A percentile compares a stretch with the other conserved stretches of the same genome.
These are phyloP conservation scores for Cutaneotrichosporon dermatis DNA, from an alignment of 1,284 basidiomycete genomes.

Conservation along the genomic window DNA sequence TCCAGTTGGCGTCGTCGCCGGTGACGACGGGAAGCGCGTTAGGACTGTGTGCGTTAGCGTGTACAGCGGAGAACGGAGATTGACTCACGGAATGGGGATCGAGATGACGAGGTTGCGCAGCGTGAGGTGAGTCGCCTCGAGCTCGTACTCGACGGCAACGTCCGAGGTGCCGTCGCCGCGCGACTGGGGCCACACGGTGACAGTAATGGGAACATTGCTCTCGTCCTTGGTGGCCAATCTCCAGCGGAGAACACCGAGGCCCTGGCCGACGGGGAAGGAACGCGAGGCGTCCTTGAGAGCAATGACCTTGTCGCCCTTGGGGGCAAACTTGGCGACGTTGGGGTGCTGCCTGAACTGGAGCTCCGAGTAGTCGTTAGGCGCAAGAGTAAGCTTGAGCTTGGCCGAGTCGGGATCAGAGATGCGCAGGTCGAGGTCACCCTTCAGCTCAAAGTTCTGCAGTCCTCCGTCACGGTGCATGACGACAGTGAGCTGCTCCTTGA, in stretches of 20 bases:
- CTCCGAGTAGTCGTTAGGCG: slow-evolving; percentile 60
- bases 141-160: slow-evolving; percentile 94
- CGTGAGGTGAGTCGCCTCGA: slow-evolving; percentile 74
- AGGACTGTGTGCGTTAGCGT: slow-evolving; percentile 51
- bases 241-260: slow-evolving; percentile 87
- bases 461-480: slow-evolving; percentile 86
- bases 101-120: slow-evolving; percentile 82
- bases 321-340: slow-evolving; percentile 80
- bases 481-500: slow-evolving; percentile 78
- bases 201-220: slow-evolving; percentile 84
- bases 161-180: slow-evolving; percentile 85
- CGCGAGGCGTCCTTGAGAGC: slow-evolving; percentile 77
- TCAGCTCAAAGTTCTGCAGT: slow-evolving; percentile 80
- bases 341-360: slow-evolving; percentile 97
- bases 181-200: slow-evolving; percentile 94
- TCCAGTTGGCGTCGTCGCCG: slow-evolving; percentile 71
- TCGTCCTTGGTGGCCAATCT: slow-evolving; percentile 87
- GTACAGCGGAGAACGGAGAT: not conserved
- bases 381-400: slow-evolving; percentile 69
- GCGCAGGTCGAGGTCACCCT: slow-evolving; percentile 88
- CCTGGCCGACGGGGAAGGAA: slow-evolving; percentile 82
- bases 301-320: slow-evolving; percentile 57
- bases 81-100: slow-evolving; percentile 80
- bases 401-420: slow-evolving; percentile 71
- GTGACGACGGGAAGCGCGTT: slow-evolving; percentile 79